Conservation (phyloP, 2,329 filamentous ascomycete genomes). For the Amauroascus niger region DNA sequence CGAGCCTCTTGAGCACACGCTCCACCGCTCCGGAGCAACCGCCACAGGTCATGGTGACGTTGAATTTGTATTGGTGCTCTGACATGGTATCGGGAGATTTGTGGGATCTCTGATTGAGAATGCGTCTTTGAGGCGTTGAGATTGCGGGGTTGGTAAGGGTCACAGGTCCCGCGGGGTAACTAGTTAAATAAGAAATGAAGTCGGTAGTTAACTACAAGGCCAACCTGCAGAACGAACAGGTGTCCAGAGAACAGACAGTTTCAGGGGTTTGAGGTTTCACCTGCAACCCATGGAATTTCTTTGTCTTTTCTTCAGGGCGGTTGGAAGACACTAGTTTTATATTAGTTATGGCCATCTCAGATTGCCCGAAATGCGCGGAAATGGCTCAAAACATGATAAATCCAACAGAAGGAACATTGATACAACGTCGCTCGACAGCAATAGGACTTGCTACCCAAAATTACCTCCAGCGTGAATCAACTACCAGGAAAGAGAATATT, state of each 20-base stretch:
- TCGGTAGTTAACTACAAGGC: neutral
- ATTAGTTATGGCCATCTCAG: neutral
- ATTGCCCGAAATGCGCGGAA: neutral
- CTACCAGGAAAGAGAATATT: too few relatives aligned
- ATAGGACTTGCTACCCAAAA: too few relatives aligned
- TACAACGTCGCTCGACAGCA: neutral
- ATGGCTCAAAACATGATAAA: neutral
- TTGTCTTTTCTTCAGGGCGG: neutral
- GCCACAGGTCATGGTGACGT: conserved; percentile 85
- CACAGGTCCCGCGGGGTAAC: neutral
- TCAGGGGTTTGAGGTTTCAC: too few relatives aligned
- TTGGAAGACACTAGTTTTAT: too few relatives aligned
- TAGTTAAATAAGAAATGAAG: neutral
- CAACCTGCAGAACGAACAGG: too few relatives aligned
- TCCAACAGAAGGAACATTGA: neutral
- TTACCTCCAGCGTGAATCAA: too few relatives aligned
- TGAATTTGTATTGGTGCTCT: conserved; percentile 89
- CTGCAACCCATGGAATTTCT: too few relatives aligned
- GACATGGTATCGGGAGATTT: conserved; percentile 47
- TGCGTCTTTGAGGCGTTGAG: neutral
- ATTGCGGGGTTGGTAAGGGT: neutral
- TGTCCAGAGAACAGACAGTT: too few relatives aligned
- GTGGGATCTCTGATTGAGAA: neutral
- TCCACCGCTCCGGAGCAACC: conserved; percentile 94
- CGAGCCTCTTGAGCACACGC: conserved; percentile 81